Evolutionary conservation across 2,329 filamentous ascomycete species (phyloP).

Genomic region (Claviceps humidiphila): DNA sequence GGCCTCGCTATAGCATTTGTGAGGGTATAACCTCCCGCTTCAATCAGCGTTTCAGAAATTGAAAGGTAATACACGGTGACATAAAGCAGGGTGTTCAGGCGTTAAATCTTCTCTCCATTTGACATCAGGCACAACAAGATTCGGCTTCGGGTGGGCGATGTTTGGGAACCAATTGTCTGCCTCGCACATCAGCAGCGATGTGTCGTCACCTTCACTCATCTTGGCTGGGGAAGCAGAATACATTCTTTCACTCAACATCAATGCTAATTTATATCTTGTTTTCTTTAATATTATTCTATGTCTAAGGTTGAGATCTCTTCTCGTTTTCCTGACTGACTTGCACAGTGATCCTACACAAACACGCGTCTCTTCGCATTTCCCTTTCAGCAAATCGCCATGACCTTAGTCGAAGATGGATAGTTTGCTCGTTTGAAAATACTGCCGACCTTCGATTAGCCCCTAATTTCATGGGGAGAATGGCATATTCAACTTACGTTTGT

Average conservation of each 20-base stretch:
- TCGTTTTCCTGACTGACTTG: not conserved
- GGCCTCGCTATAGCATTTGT: slow-evolving; percentile 6
- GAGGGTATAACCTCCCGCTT: not conserved
- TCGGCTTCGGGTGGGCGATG: not conserved
- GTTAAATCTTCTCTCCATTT: not conserved
- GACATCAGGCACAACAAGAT: not conserved
- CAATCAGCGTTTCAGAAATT: not conserved
- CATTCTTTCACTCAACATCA: not conserved
- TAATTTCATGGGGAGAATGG: too few species aligned
- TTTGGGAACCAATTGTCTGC: not conserved
- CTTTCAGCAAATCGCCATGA: not conserved
- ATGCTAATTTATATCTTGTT: too few species aligned
- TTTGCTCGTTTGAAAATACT: slow-evolving; percentile 4
- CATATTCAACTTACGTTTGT: slow-evolving; percentile 39
- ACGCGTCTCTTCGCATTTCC: not conserved
- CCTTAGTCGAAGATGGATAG: slow-evolving; percentile 3
- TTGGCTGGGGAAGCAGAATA: not conserved
- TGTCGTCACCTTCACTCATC: not conserved
- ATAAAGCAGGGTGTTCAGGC: slow-evolving; percentile 1
- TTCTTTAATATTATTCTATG: too few species aligned
- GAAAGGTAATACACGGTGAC: not conserved
- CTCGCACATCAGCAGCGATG: not conserved
- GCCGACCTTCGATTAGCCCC: not conserved
- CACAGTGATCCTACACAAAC: not conserved
- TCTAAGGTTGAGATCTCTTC: too few species aligned